phyloP scores from a whole-genome alignment of 441 rosid genomes.

The Sinapis alba region DNA sequence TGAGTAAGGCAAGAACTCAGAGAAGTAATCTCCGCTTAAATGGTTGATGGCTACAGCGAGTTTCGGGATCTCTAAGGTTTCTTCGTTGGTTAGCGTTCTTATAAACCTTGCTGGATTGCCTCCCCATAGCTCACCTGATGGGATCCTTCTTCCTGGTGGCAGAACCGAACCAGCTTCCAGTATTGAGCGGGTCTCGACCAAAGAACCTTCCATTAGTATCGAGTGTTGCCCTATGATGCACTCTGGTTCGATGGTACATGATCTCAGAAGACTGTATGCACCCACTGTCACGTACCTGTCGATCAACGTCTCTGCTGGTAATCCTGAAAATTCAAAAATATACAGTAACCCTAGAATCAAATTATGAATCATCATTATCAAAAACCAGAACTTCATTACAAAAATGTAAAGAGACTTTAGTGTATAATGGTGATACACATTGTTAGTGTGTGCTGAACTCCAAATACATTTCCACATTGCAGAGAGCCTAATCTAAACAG shows the following conservation, averaged over 20 bases:
- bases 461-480: neutral
- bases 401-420: neutral
- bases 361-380: neutral
- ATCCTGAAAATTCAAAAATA: slow-evolving; percentile 47
- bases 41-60: slow-evolving; percentile 87
- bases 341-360: neutral
- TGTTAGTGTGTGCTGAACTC: neutral
- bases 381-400: slow-evolving; percentile 1
- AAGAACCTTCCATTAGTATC: slow-evolving; percentile 90
- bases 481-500: neutral
- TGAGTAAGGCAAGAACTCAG: slow-evolving; percentile 66
- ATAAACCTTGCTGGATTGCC: slow-evolving; percentile 92
- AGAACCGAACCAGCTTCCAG: slow-evolving; percentile 91
- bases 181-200: slow-evolving; percentile 83
- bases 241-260: slow-evolving; percentile 93
- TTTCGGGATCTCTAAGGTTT: slow-evolving; percentile 81
- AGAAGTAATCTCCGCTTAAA: slow-evolving; percentile 66
- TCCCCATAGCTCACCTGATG: slow-evolving; percentile 90
- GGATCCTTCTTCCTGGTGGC: slow-evolving; percentile 92
- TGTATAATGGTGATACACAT: neutral
- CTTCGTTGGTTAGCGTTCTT: slow-evolving; percentile 76
- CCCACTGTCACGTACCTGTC: slow-evolving; percentile 87
- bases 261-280: slow-evolving; percentile 73
- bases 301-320: slow-evolving; percentile 83
- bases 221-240: slow-evolving; percentile 90